A percentile compares a stretch with the other conserved stretches of the same genome.
These are phyloP conservation scores for Porosira glacialis DNA, from an alignment of 352 stramenopile genomes.

Conservation along the genomic window DNA sequence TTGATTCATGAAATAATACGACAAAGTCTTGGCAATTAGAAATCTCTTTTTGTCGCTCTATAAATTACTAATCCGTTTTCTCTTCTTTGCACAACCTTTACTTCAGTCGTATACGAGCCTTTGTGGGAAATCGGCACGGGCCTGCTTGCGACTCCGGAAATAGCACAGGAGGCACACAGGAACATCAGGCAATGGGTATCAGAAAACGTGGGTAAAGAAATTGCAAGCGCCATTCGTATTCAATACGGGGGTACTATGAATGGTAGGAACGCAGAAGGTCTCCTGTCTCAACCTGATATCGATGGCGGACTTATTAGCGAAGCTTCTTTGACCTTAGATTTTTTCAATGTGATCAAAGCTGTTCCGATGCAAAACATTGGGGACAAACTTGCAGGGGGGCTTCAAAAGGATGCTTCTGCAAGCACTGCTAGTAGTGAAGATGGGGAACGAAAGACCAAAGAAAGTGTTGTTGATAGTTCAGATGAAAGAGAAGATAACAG, in stretches of 20 bases:
- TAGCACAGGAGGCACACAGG: constrained; percentile 85
- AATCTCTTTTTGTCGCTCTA: constrained; percentile 44
- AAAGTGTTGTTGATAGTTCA: too few species aligned
- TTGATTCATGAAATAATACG: constrained; percentile 87
- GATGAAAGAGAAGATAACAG: too few species aligned
- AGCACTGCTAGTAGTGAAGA: too few species aligned
- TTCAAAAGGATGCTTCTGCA: too few species aligned
- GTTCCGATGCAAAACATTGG: too few species aligned
- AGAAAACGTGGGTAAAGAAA: constrained; percentile 82
- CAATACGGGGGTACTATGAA: constrained; percentile 98
- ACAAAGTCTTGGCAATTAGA: not conserved
- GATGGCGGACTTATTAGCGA: constrained; percentile 98
- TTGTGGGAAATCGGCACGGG: constrained; percentile 62
- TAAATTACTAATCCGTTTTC: not conserved
- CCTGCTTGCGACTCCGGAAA: constrained; percentile 89
- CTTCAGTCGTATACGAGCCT: not conserved
- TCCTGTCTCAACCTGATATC: constrained; percentile 96
- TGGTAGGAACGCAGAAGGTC: constrained; percentile 89
- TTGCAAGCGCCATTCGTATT: constrained; percentile 86
- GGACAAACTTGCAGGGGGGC: too few species aligned
- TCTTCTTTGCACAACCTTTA: not conserved
- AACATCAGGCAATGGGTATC: constrained; percentile 66
- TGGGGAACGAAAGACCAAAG: too few species aligned
- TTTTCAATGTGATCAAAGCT: too few species aligned
- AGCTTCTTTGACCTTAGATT: too few species aligned